Conservation (phyloP, 2,329 filamentous ascomycete species). For the Verticillium tricorpus region DNA sequence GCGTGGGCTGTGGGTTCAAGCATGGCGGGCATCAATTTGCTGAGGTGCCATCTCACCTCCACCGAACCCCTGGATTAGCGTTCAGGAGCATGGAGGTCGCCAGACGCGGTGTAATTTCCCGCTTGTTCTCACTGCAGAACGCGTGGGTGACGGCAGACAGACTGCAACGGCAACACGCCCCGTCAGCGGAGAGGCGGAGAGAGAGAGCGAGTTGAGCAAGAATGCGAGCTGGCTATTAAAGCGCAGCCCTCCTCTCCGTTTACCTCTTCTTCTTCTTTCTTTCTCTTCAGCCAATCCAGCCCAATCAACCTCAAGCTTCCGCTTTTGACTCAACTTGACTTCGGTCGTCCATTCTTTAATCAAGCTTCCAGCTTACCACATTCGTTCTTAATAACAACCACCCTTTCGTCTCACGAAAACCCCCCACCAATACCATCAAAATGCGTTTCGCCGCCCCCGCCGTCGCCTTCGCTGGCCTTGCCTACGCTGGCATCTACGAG, state of each 20-base stretch:
- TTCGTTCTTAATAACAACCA: slow-evolving; percentile 24
- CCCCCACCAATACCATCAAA: slow-evolving; percentile 32
- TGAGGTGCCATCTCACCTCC: slow-evolving; percentile 10
- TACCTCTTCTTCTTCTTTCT: slow-evolving; percentile 23
- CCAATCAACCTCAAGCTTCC: slow-evolving; percentile 25
- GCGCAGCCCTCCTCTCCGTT: slow-evolving; percentile 30
- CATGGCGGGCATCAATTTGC: neutral
- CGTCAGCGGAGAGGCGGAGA: slow-evolving; percentile 4
- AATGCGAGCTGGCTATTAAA: slow-evolving; percentile 38
- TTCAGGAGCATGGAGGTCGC: slow-evolving; percentile 8
- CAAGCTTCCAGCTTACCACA: slow-evolving; percentile 26
- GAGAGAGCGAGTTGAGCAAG: slow-evolving; percentile 2
- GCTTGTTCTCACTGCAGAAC: neutral
- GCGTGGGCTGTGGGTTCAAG: neutral
- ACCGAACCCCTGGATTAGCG: slow-evolving; percentile 14
- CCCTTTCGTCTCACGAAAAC: slow-evolving; percentile 21
- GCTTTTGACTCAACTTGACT: slow-evolving; percentile 36
- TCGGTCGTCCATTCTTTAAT: slow-evolving; percentile 55
- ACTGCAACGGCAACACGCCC: neutral
- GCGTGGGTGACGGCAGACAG: neutral
- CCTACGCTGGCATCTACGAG: slow-evolving; percentile 21
- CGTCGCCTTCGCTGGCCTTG: slow-evolving; percentile 39
- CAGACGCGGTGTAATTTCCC: slow-evolving; percentile 14
- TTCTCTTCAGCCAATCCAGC: slow-evolving; percentile 33
- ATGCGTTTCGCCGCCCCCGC: slow-evolving; percentile 58